Percentiles rank a stretch among this genome's conserved stretches.
phyloP scores from a whole-genome alignment of 495 filamentous ascomycete species.

The Penicillium turbatum region DNA sequence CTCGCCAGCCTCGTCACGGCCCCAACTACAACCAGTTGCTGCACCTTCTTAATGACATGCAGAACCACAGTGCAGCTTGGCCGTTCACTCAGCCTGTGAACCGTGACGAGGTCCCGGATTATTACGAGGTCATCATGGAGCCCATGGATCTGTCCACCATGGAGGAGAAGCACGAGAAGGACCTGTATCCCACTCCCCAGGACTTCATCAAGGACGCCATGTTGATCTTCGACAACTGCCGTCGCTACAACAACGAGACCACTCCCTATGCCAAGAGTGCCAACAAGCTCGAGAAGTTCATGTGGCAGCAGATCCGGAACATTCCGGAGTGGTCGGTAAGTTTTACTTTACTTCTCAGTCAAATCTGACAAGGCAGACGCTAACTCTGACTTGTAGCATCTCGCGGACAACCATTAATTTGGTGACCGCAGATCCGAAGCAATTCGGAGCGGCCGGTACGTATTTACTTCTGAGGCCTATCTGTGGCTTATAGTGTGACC shows the following conservation, averaged over 20 bases:
- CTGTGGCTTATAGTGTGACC: conserved; percentile 31
- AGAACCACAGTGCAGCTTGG: conserved; percentile 88
- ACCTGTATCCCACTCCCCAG: conserved; percentile 84
- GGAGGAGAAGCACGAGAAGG: conserved; percentile 92
- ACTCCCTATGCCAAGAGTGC: conserved; percentile 95
- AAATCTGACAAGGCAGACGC: background rate
- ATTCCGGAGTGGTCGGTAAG: conserved; percentile 93
- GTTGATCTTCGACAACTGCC: conserved; percentile 91
- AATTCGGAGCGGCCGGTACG: conserved; percentile 93
- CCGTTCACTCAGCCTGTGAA: conserved; percentile 94
- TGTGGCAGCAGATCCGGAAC: conserved; percentile 89
- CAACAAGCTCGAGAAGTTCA: conserved; percentile 92
- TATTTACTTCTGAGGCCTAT: conserved; percentile 11
- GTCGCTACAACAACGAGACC: conserved; percentile 91
- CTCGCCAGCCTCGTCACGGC: conserved; percentile 93
- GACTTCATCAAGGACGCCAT: conserved; percentile 90
- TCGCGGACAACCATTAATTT: conserved; percentile 44
- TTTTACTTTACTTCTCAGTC: conserved; percentile 12
- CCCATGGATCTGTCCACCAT: conserved; percentile 97
- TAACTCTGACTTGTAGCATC: conserved; percentile 34
- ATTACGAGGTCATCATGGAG: conserved; percentile 97
- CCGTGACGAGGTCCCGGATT: conserved; percentile 90
- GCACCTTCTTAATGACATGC: conserved; percentile 90
- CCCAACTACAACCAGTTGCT: conserved; percentile 93
- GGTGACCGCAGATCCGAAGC: conserved; percentile 64